phyloP scores from a whole-genome alignment of 176 grass and related monocot species.

The Oryza longistaminata region DNA sequence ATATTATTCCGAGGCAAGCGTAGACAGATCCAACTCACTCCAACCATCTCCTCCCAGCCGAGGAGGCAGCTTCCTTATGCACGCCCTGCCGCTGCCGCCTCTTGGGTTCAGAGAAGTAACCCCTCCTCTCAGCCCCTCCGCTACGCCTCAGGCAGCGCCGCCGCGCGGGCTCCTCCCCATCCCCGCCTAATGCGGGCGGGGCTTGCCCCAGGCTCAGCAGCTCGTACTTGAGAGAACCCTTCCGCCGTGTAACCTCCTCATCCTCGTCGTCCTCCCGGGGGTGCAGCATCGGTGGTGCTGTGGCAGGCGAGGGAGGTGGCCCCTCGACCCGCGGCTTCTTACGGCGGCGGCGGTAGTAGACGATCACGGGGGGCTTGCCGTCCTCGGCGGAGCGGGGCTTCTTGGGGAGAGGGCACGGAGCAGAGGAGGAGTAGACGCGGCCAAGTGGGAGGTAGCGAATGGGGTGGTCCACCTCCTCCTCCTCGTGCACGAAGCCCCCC shows the following conservation, averaged over 20 bases:
- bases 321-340: slow-evolving; percentile 49
- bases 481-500: slow-evolving; percentile 52
- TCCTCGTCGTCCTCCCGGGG: slow-evolving; percentile 8
- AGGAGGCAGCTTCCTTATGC: slow-evolving; percentile 46
- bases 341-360: slow-evolving; percentile 49
- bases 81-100: slow-evolving; percentile 27
- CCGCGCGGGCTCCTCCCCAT: not conserved
- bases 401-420: slow-evolving; percentile 44
- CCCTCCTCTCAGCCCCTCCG: slow-evolving; percentile 21
- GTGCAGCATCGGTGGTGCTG: slow-evolving; percentile 4
- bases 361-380: slow-evolving; percentile 28
- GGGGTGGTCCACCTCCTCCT: slow-evolving; percentile 46
- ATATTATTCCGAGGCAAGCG: not conserved
- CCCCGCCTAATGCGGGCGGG: slow-evolving; percentile 37
- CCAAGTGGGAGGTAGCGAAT: slow-evolving; percentile 75
- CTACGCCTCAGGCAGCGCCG: slow-evolving; percentile 27
- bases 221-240: slow-evolving; percentile 46
- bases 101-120: slow-evolving; percentile 17
- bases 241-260: slow-evolving; percentile 37
- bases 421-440: slow-evolving; percentile 78
- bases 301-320: not conserved
- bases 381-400: slow-evolving; percentile 33
- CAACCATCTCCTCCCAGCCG: slow-evolving; percentile 66
- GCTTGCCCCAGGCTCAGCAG: slow-evolving; percentile 43
- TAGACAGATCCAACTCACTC: slow-evolving; percentile 72